Conservation (phyloP, 1,139 yeast species). For the Trichomonascaceae sp. region DNA sequence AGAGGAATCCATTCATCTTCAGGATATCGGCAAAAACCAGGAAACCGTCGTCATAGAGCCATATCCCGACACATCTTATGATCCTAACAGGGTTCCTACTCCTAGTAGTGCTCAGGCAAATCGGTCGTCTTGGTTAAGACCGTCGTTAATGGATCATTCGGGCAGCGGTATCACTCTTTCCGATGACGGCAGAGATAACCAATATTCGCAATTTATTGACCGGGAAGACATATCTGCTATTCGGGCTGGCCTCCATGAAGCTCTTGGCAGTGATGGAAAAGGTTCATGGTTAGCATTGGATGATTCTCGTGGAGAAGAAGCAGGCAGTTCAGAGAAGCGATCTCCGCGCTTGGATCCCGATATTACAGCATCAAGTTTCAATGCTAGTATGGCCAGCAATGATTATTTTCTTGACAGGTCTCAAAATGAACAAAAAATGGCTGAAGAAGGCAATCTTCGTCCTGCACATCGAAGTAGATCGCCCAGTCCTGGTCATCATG, state of each 20-base stretch:
- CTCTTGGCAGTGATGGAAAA: slow-evolving; percentile 23
- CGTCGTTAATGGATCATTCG: neutral
- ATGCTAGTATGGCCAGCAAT: slow-evolving; percentile 1
- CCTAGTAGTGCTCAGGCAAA: neutral
- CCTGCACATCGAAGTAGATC: neutral
- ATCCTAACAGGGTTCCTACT: neutral
- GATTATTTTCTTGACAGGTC: neutral
- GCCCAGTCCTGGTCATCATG: neutral
- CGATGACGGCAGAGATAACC: neutral
- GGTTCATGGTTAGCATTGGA: slow-evolving; percentile 21
- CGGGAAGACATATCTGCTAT: slow-evolving; percentile 10
- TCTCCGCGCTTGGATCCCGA: slow-evolving; percentile 2
- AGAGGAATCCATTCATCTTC: neutral
- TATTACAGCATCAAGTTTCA: slow-evolving; percentile 4
- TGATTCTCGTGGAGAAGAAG: slow-evolving; percentile 4
- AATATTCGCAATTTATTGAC: slow-evolving; percentile 4
- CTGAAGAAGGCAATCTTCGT: neutral
- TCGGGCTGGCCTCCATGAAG: slow-evolving; percentile 23
- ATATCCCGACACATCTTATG: neutral
- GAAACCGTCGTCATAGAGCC: neutral
- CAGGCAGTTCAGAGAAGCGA: neutral
- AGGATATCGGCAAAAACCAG: neutral
- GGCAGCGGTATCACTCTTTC: neutral
- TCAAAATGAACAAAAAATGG: neutral
- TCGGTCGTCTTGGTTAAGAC: neutral